A percentile compares a stretch with the other conserved stretches of the same genome.
Conservation (phyloP, 2,329 filamentous ascomycete species). For the Talaromyces sp. region DNA sequence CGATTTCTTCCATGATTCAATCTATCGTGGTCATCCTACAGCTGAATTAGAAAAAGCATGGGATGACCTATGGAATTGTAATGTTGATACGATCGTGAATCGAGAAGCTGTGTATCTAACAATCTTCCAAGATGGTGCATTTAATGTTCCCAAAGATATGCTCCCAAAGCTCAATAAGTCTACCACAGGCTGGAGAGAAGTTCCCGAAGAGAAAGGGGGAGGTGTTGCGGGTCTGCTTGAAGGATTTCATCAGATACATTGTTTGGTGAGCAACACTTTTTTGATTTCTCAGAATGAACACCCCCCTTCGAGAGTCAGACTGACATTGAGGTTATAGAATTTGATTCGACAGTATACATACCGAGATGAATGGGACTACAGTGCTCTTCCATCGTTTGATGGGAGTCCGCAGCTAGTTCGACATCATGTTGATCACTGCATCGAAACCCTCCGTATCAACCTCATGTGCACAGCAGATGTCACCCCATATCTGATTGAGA, state of each 20-base stretch:
- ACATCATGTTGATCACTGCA: constrained; percentile 6
- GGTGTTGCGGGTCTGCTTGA: background rate
- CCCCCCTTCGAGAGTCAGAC: background rate
- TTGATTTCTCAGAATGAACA: background rate
- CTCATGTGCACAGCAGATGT: constrained; percentile 3
- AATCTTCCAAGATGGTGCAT: background rate
- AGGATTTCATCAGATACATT: constrained; percentile 11
- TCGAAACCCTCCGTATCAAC: constrained; percentile 4
- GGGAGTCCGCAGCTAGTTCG: background rate
- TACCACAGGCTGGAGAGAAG: background rate
- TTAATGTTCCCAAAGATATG: background rate
- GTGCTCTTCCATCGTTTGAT: background rate
- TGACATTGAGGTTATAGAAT: background rate
- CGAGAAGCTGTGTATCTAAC: background rate
- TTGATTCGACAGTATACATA: constrained; percentile 7
- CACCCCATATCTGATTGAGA: constrained; percentile 1
- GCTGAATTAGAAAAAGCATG: constrained; percentile 2
- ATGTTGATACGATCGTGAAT: background rate
- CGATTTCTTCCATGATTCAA: background rate
- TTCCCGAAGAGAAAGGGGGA: background rate
- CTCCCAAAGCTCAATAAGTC: background rate
- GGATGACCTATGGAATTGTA: constrained; percentile 9
- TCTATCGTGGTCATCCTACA: constrained; percentile 2
- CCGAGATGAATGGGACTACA: background rate
- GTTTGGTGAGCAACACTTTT: background rate